Evolutionary conservation across 1,284 basidiomycete species (phyloP).

Genomic region (Ustilago hordei): DNA sequence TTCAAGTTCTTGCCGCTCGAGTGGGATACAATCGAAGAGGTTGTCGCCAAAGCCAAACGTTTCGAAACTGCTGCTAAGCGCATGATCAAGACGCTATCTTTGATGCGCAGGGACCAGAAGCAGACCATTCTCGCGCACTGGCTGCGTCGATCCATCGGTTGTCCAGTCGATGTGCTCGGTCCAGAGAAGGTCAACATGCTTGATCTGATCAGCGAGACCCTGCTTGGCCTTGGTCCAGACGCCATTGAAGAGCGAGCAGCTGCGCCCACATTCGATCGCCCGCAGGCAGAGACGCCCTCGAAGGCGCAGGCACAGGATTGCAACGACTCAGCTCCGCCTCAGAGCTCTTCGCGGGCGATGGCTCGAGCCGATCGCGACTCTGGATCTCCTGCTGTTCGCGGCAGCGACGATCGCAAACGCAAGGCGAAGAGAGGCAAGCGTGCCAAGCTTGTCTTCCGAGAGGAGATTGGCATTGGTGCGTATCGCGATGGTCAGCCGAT

Average conservation of each 20-base stretch:
- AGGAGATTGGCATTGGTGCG: slow-evolving; percentile 59
- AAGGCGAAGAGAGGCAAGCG: slow-evolving; percentile 63
- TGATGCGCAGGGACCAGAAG: slow-evolving; percentile 51
- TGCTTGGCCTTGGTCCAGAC: slow-evolving; percentile 23
- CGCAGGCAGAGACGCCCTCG: slow-evolving; percentile 23
- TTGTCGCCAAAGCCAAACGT: slow-evolving; percentile 47
- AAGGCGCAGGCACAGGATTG: slow-evolving; percentile 24
- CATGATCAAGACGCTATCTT: slow-evolving; percentile 55
- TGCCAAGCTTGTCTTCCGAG: slow-evolving; percentile 66
- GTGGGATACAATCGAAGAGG: slow-evolving; percentile 51
- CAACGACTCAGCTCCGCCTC: slow-evolving; percentile 8
- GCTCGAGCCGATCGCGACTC: slow-evolving; percentile 28
- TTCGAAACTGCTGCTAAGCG: slow-evolving; percentile 50
- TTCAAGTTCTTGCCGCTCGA: slow-evolving; percentile 51
- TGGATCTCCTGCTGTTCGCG: slow-evolving; percentile 32
- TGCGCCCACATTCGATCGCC: slow-evolving; percentile 12
- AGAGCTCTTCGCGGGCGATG: slow-evolving; percentile 17
- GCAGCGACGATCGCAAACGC: slow-evolving; percentile 47
- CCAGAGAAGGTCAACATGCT: slow-evolving; percentile 53
- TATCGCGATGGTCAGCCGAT: slow-evolving; percentile 48
- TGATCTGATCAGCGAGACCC: slow-evolving; percentile 36
- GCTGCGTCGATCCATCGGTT: slow-evolving; percentile 50
- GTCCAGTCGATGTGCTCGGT: slow-evolving; percentile 55
- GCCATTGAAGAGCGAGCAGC: slow-evolving; percentile 2
- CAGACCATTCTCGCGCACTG: slow-evolving; percentile 43